Percentiles rank a stretch among this genome's conserved stretches.
These are phyloP conservation scores for Apium graveolens DNA, from an alignment of 129 eudicot genomes.

Conservation along the genomic window DNA sequence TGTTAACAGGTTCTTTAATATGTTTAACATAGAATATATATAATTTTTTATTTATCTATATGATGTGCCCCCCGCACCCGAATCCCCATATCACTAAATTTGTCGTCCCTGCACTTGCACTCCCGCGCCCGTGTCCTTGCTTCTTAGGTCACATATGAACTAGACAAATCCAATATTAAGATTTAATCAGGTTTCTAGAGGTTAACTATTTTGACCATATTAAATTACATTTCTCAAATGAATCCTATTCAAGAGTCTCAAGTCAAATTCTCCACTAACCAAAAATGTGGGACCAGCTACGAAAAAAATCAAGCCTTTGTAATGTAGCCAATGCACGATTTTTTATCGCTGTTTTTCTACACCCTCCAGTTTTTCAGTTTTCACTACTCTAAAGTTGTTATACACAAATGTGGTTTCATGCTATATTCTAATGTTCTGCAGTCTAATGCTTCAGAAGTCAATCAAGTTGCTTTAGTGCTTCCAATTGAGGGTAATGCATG, in stretches of 20 bases:
- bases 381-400: neutral
- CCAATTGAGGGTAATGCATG: neutral
- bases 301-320: neutral
- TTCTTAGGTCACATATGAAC: neutral
- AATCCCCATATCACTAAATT: too few species aligned
- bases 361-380: neutral
- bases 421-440: neutral
- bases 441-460: neutral
- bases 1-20: too few species aligned
- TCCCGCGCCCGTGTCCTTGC: too few species aligned
- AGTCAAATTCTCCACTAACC: neutral
- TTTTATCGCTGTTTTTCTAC: neutral
- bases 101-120: too few species aligned
- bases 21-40: too few species aligned
- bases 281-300: too few species aligned
- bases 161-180: neutral
- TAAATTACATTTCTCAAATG: neutral
- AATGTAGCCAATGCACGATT: neutral
- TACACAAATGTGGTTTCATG: neutral
- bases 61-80: too few species aligned
- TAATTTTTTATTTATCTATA: too few species aligned
- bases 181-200: neutral
- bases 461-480: neutral
- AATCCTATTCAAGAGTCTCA: neutral
- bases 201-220: neutral